Evolutionary conservation across 139 green algal genomes (phyloP).

Genomic region (Coelastrella sp.): DNA sequence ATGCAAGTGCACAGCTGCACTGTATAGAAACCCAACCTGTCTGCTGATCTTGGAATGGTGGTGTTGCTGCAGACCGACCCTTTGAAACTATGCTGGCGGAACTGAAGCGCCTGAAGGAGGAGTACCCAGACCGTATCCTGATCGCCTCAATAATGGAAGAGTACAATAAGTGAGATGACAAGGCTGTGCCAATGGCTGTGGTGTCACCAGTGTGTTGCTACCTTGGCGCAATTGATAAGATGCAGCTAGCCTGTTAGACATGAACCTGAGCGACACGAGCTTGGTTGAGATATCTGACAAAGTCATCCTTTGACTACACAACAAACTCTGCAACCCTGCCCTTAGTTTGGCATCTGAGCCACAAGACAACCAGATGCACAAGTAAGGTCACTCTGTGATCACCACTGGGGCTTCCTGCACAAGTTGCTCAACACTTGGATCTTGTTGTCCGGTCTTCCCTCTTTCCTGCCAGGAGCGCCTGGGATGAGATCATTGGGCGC

Average conservation of each 20-base stretch:
- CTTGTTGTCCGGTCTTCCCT: neutral
- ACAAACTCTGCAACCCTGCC: too few species aligned
- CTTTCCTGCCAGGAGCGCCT: slow-evolving; percentile 70
- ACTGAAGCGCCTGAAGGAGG: slow-evolving; percentile 90
- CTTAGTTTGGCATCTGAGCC: too few species aligned
- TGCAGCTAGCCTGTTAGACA: too few species aligned
- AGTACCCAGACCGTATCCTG: slow-evolving; percentile 94
- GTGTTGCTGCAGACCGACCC: slow-evolving; percentile 78
- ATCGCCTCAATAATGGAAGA: slow-evolving; percentile 98
- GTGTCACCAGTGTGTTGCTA: neutral
- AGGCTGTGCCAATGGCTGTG: neutral
- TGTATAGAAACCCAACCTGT: too few species aligned
- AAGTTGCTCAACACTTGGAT: neutral
- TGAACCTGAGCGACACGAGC: too few species aligned
- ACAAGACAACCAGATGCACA: too few species aligned
- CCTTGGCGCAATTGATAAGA: neutral
- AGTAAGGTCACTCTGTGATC: too few species aligned
- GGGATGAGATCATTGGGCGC: slow-evolving; percentile 94
- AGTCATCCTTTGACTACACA: too few species aligned
- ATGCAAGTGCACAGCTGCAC: too few species aligned
- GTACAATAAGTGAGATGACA: slow-evolving; percentile 63
- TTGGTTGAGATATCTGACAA: too few species aligned
- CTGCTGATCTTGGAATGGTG: too few species aligned
- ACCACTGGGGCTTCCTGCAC: too few species aligned
- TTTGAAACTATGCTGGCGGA: slow-evolving; percentile 95